Conservation (phyloP, 371 early-diverging fungal species). For the Funneliformis caledonium region DNA sequence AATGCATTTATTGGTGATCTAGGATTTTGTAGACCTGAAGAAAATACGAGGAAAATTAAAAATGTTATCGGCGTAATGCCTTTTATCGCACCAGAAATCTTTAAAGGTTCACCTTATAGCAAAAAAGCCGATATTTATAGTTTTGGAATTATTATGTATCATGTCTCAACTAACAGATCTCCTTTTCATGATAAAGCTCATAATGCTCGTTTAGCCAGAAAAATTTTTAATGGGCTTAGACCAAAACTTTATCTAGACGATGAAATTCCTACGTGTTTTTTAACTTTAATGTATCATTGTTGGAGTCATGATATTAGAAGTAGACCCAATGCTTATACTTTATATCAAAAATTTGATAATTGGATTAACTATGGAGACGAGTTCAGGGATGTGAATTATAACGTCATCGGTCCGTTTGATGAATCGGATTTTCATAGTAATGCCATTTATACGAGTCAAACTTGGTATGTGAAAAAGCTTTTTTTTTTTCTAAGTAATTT, state of each 20-base stretch:
- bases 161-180: not conserved
- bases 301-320: slow-evolving; percentile 1
- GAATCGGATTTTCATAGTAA: not conserved
- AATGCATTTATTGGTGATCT: not conserved
- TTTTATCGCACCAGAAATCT: not conserved
- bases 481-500: too few relatives aligned
- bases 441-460: not conserved
- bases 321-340: slow-evolving; percentile 11
- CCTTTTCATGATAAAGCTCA: not conserved
- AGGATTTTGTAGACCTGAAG: not conserved
- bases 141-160: not conserved
- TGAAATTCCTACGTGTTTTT: slow-evolving; percentile 19
- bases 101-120: not conserved
- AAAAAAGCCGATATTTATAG: slow-evolving; percentile 1
- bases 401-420: not conserved
- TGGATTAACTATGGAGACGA: not conserved
- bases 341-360: not conserved
- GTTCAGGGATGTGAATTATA: not conserved
- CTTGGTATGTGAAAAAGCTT: not conserved
- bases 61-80: not conserved
- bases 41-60: not conserved
- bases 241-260: not conserved
- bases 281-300: slow-evolving; percentile 27
- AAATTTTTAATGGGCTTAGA: slow-evolving; percentile 8
- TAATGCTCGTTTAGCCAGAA: not conserved